phyloP scores from a whole-genome alignment of 192 early-diverging fungal genomes.

The Backusella parvicylindrica region DNA sequence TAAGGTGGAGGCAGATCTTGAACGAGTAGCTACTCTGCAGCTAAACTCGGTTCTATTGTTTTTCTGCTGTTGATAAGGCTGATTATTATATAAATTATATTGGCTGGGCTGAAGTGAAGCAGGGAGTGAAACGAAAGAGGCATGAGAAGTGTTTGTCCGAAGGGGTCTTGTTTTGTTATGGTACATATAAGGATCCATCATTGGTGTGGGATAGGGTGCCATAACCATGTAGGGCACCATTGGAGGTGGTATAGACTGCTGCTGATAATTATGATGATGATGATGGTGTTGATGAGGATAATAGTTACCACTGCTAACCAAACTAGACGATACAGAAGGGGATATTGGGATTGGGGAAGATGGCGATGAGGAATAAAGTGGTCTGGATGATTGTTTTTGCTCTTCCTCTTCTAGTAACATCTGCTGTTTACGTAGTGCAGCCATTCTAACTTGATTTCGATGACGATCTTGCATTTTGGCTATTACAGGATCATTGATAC shows the following conservation, averaged over 20 bases:
- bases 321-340: neutral
- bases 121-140: neutral
- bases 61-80: neutral
- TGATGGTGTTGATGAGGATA: neutral
- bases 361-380: neutral
- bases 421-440: slow-evolving; percentile 11
- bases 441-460: slow-evolving; percentile 19
- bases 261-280: neutral
- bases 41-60: neutral
- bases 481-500: slow-evolving; percentile 8
- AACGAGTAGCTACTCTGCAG: neutral
- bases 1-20: neutral
- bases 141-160: neutral
- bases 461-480: slow-evolving; percentile 21
- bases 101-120: neutral
- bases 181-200: neutral
- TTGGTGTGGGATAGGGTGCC: neutral
- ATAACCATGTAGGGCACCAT: neutral
- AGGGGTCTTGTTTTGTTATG: neutral
- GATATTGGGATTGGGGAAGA: neutral
- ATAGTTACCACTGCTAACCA: neutral
- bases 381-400: neutral
- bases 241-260: neutral
- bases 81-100: neutral
- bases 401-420: neutral